phyloP scores from a whole-genome alignment of 768 basidiomycete genomes.

The Mycena indigotica region DNA sequence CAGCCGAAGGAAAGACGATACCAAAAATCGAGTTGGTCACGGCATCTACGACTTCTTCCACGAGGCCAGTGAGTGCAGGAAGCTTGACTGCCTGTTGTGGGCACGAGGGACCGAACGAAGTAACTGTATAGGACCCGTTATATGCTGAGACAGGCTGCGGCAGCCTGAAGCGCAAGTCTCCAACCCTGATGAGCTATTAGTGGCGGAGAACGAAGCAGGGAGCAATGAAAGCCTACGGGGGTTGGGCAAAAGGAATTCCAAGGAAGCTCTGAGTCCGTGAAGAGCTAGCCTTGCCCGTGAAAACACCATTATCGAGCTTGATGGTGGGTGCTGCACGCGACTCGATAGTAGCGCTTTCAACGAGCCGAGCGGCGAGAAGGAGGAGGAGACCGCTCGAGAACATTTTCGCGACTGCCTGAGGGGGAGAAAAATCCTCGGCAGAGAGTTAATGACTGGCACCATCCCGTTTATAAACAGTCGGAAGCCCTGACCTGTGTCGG shows the following conservation, averaged over 20 bases:
- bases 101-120: conserved; percentile 48
- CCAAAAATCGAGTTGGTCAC: conserved; percentile 32
- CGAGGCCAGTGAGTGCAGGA: conserved; percentile 32
- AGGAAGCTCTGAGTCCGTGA: conserved; percentile 8
- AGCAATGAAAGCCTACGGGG: conserved; percentile 5
- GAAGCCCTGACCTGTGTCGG: not conserved
- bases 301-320: conserved; percentile 2
- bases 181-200: not conserved
- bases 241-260: conserved; percentile 11
- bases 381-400: not conserved
- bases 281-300: not conserved
- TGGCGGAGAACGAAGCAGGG: too few species aligned
- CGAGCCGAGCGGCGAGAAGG: not conserved
- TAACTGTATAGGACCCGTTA: conserved; percentile 39
- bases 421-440: not conserved
- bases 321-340: not conserved
- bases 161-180: conserved; percentile 37
- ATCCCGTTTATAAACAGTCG: not conserved
- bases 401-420: not conserved
- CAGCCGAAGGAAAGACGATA: conserved; percentile 32
- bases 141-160: conserved; percentile 43
- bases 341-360: not conserved
- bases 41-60: conserved; percentile 32
- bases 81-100: conserved; percentile 44
- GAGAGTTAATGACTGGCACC: not conserved